Evolutionary conservation across 768 basidiomycete genomes (phyloP).

Genomic region (Tulasnella sp.): DNA sequence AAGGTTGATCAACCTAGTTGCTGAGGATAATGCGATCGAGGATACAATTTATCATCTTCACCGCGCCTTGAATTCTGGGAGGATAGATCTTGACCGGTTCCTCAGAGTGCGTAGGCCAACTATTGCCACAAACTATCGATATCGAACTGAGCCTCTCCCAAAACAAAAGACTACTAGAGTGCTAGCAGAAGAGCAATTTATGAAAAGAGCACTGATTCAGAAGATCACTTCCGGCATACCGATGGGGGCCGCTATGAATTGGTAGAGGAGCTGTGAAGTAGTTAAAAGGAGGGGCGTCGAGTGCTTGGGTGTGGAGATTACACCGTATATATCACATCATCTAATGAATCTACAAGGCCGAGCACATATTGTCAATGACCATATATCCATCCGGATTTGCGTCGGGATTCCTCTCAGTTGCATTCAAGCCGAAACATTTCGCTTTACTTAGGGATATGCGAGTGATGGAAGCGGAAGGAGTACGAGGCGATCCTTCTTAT

Average conservation of each 20-base stretch:
- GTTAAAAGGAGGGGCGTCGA: background rate
- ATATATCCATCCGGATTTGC: too few relatives aligned
- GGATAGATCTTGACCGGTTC: conserved; percentile 94
- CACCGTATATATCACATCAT: too few relatives aligned
- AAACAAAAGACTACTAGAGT: conserved; percentile 69
- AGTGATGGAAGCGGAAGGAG: too few relatives aligned
- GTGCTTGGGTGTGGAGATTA: too few relatives aligned
- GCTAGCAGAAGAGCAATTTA: conserved; percentile 94
- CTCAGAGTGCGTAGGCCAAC: conserved; percentile 65
- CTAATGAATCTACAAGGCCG: too few relatives aligned
- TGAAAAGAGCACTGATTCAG: conserved; percentile 92
- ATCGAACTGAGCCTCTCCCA: conserved; percentile 14
- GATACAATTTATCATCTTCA: conserved; percentile 98
- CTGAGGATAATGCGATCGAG: conserved; percentile 99
- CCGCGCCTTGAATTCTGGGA: conserved; percentile 84
- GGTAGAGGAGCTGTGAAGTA: background rate
- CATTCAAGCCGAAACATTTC: too few relatives aligned
- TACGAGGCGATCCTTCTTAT: too few relatives aligned
- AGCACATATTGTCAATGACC: too few relatives aligned
- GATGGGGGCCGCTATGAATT: conserved; percentile 32
- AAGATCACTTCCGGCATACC: conserved; percentile 62
- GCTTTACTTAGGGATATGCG: too few relatives aligned
- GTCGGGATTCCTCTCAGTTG: too few relatives aligned
- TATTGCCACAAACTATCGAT: conserved; percentile 24
- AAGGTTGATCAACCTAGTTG: conserved; percentile 93